Evolutionary conservation across 2,329 filamentous ascomycete species (phyloP).

Genomic region (Fusarium buharicum): DNA sequence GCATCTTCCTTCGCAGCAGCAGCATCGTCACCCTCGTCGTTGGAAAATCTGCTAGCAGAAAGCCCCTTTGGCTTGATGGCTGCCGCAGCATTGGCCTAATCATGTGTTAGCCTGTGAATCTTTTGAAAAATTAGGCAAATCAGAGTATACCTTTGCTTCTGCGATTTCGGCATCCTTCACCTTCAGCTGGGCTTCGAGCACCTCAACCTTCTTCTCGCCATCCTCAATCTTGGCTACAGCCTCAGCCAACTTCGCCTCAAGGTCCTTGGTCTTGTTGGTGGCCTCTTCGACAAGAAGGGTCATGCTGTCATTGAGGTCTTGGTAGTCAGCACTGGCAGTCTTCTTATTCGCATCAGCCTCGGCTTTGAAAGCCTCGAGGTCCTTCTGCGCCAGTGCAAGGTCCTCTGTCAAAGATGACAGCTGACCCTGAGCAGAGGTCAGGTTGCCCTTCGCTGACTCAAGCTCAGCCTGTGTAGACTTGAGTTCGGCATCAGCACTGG

Average conservation of each 20-base stretch:
- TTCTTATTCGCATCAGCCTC: slow-evolving; percentile 63
- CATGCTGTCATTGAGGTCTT: slow-evolving; percentile 71
- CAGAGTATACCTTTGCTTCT: slow-evolving; percentile 64
- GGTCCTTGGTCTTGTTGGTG: slow-evolving; percentile 62
- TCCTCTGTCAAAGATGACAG: slow-evolving; percentile 52
- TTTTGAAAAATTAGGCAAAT: too few species aligned
- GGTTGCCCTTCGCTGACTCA: slow-evolving; percentile 49
- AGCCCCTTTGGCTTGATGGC: slow-evolving; percentile 63
- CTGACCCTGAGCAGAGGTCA: slow-evolving; percentile 52
- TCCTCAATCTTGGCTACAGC: slow-evolving; percentile 58
- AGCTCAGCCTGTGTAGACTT: slow-evolving; percentile 52
- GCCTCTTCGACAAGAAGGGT: slow-evolving; percentile 69
- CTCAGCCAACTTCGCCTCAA: slow-evolving; percentile 61
- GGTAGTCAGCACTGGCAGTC: slow-evolving; percentile 68
- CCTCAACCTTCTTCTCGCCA: slow-evolving; percentile 59
- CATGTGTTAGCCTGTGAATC: neutral
- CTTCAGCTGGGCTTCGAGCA: slow-evolving; percentile 66
- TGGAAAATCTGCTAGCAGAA: slow-evolving; percentile 65
- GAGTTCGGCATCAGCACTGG: slow-evolving; percentile 47
- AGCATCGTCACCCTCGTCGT: slow-evolving; percentile 51
- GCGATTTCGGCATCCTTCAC: slow-evolving; percentile 72
- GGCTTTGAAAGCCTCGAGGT: slow-evolving; percentile 63
- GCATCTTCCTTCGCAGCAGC: slow-evolving; percentile 51
- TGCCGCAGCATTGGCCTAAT: slow-evolving; percentile 58
- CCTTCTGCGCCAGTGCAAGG: slow-evolving; percentile 61